These are phyloP conservation scores for Carpinus viminea DNA, from an alignment of 306 rosid genomes.

Conservation along the genomic window DNA sequence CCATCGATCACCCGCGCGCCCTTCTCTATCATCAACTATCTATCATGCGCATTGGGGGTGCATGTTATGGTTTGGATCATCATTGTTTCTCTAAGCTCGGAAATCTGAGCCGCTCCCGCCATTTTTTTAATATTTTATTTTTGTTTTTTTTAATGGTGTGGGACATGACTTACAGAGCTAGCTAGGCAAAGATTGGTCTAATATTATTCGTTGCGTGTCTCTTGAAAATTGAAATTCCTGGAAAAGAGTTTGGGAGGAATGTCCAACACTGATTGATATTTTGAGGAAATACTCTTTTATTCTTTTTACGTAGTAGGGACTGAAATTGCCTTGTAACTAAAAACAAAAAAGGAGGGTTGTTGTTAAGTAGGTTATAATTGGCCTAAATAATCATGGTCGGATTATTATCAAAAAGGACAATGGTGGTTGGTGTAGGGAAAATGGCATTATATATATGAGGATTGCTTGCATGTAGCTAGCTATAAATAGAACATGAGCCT, in stretches of 20 bases:
- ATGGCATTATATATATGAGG: not conserved
- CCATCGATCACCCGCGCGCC: not conserved
- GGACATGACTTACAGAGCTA: too few species aligned
- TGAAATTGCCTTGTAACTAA: not conserved
- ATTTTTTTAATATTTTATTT: too few species aligned
- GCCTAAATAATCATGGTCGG: slow-evolving; percentile 16
- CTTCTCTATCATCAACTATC: not conserved
- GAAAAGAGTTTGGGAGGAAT: not conserved
- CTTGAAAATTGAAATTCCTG: not conserved
- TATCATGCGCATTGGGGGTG: slow-evolving; percentile 3
- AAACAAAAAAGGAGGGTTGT: not conserved
- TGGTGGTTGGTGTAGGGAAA: not conserved
- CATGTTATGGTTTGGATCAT: slow-evolving; percentile 1
- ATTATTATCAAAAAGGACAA: slow-evolving; percentile 7
- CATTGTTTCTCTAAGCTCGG: not conserved
- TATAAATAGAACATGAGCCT: not conserved
- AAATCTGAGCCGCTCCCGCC: not conserved
- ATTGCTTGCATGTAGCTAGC: slow-evolving; percentile 6
- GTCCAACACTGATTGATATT: not conserved
- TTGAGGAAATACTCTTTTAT: not conserved
- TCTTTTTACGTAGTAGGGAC: not conserved
- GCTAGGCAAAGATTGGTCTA: too few species aligned
- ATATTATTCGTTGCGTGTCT: too few species aligned
- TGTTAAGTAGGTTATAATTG: slow-evolving; percentile 28
- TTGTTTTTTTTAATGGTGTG: too few species aligned